These are phyloP conservation scores for Speleostelium caveatum DNA, from an alignment of 78 protist species.

Conservation along the genomic window DNA sequence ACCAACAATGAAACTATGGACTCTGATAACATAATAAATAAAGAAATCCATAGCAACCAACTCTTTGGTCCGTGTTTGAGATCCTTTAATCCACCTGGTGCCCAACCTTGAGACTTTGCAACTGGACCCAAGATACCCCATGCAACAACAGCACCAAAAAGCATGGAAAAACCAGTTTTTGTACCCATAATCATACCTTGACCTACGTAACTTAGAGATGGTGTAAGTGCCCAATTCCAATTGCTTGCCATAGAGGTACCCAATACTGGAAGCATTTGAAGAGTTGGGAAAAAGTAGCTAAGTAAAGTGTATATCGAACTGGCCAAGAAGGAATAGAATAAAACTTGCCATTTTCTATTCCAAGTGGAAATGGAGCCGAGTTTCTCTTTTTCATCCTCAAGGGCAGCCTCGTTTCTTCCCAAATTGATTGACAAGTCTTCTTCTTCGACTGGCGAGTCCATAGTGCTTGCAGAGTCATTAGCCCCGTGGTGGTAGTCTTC, in stretches of 20 bases:
- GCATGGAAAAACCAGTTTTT: conserved; percentile 72
- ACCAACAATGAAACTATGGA: conserved; percentile 62
- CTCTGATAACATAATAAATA: conserved; percentile 86
- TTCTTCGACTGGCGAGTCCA: background rate
- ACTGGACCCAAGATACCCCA: conserved; percentile 91
- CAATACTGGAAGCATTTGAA: conserved; percentile 79
- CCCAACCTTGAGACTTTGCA: conserved; percentile 78
- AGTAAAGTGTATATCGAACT: conserved; percentile 79
- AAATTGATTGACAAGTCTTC: background rate
- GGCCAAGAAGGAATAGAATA: conserved; percentile 61
- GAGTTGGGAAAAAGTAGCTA: conserved; percentile 80
- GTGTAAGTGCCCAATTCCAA: conserved; percentile 86
- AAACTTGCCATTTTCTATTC: conserved; percentile 54
- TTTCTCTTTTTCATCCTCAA: background rate
- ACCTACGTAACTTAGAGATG: conserved; percentile 82
- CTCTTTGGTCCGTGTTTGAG: conserved; percentile 44
- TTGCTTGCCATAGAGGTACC: conserved; percentile 41
- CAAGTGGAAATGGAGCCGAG: background rate
- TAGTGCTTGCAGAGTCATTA: background rate
- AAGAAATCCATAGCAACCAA: conserved; percentile 88
- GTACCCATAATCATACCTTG: conserved; percentile 94
- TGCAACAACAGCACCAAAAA: conserved; percentile 80
- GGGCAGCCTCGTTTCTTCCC: background rate
- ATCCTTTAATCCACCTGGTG: background rate
- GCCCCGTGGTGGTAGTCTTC: background rate